A percentile compares a stretch with the other conserved stretches of the same genome.
Conservation (phyloP, 108 stramenopile species). For the Nitzschia sp. region DNA sequence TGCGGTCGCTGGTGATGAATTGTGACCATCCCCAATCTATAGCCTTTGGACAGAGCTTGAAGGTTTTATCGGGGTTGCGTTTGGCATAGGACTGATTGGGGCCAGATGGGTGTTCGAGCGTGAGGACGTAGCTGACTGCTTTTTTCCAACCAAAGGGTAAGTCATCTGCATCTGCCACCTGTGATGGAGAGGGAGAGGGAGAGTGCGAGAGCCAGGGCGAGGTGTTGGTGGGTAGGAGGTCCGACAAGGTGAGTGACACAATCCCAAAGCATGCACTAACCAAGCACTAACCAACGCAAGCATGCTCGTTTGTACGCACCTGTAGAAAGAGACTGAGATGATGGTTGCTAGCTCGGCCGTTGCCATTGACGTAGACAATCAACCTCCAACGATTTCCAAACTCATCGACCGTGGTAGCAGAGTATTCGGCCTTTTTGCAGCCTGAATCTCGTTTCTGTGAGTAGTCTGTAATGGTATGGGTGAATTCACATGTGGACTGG, state of each 20-base stretch:
- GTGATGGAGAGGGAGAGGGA: neutral
- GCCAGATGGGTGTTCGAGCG: constrained; percentile 78
- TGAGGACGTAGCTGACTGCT: constrained; percentile 81
- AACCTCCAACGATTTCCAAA: constrained; percentile 86
- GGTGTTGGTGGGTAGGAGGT: no score
- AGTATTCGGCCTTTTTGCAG: constrained; percentile 91
- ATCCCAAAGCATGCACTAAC: no score
- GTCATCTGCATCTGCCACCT: constrained; percentile 86
- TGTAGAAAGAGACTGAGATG: constrained; percentile 86
- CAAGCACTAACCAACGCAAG: no score
- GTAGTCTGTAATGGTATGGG: constrained; percentile 77
- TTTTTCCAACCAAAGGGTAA: constrained; percentile 92
- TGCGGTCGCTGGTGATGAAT: constrained; percentile 84
- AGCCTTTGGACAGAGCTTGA: constrained; percentile 90
- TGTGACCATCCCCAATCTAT: constrained; percentile 93
- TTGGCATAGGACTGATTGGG: constrained; percentile 76
- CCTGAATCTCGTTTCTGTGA: constrained; percentile 83
- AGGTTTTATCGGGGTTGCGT: constrained; percentile 89
- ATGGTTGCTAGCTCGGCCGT: constrained; percentile 84
- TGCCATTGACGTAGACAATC: constrained; percentile 89
- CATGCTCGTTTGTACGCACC: no score
- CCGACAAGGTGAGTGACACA: no score
- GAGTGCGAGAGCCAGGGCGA: neutral
- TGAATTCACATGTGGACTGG: constrained; percentile 87
- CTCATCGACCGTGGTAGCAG: constrained; percentile 71